Evolutionary conservation across 345 rosid species (phyloP).

Genomic region (Psidium guajava): DNA sequence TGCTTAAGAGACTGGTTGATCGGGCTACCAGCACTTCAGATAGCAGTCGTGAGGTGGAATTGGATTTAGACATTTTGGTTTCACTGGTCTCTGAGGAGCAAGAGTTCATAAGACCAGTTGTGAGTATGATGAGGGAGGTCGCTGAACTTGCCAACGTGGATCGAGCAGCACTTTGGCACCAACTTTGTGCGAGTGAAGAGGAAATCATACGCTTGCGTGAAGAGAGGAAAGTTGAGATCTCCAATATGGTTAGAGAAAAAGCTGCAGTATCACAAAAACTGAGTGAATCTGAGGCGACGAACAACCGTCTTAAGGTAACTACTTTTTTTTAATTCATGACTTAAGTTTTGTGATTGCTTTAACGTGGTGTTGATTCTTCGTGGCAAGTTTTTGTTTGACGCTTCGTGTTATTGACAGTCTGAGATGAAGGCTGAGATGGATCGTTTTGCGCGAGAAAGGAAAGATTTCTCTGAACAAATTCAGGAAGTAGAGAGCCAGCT

Average conservation of each 20-base stretch:
- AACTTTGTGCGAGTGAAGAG: constrained; percentile 69
- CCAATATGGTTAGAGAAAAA: constrained; percentile 60
- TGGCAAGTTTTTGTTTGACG: not conserved
- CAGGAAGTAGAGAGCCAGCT: constrained; percentile 91
- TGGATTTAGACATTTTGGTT: constrained; percentile 75
- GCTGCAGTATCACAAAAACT: constrained; percentile 48
- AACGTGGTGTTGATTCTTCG: not conserved
- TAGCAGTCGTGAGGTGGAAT: constrained; percentile 47
- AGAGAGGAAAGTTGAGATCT: constrained; percentile 58
- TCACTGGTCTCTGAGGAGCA: constrained; percentile 75
- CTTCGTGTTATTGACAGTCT: constrained; percentile 38
- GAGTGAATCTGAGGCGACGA: constrained; percentile 68
- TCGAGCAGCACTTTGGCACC: constrained; percentile 94
- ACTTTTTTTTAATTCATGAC: not conserved
- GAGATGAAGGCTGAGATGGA: constrained; percentile 89
- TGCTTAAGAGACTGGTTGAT: constrained; percentile 88
- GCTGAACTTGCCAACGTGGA: constrained; percentile 90
- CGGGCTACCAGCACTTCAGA: constrained; percentile 61
- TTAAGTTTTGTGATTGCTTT: not conserved
- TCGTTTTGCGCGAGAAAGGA: constrained; percentile 75
- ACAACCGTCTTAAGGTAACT: constrained; percentile 69
- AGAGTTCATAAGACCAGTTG: constrained; percentile 59
- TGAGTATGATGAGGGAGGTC: constrained; percentile 78
- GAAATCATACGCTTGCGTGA: constrained; percentile 60
- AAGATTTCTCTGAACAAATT: constrained; percentile 71